Evolutionary conservation across 192 early-diverging fungal species (phyloP), one percentile per base, ranked within the genome.

Genomic region (Piromyces finnis): DNA sequence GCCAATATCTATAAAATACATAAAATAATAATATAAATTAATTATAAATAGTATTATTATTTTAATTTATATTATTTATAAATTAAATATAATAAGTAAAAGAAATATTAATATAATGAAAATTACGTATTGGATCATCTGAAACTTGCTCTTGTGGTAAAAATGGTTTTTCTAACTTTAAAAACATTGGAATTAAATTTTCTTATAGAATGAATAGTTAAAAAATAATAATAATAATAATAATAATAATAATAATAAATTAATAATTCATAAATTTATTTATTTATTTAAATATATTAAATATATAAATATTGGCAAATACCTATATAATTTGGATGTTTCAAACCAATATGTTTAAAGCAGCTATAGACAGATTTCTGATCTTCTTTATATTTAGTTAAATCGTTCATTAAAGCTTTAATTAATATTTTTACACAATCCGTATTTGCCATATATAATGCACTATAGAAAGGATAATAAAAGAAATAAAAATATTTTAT

Each of bases 361-460:
- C 92, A 93, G 29, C 80, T 81, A 81, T 92, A 95, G 12, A 96
- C 91, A 0, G 89, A 89, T 14, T 87, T 79, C 78, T 89, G 87
- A 80, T 97, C 95, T 27, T 90, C 89, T 0, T 91, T 88, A 79
- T 93, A 94, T 30, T 88, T 80, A 12, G 84, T 86, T 82, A 95
- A 84, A 80, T 90, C 94, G 29, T 85, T 84, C 15, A 83, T 84
- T 12, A 98, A 79, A n/a, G 86, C 87, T n/a, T 84, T 83, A 78
- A 92, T 82, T 28, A 94, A 87, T 28, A 81, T 87, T 11, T 80
- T 79, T 59, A 91, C 84, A 28, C 86, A 86, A n/a, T 87, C 82
- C 17, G 81, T 36, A 1, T 84, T 81, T 9, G 81, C 80, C 32
- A 91, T 29, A 36, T 80, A 41, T 26, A 29, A 41, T 39, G 35